Conservation (phyloP, 306 rosid genomes). For the Urtica urens region DNA sequence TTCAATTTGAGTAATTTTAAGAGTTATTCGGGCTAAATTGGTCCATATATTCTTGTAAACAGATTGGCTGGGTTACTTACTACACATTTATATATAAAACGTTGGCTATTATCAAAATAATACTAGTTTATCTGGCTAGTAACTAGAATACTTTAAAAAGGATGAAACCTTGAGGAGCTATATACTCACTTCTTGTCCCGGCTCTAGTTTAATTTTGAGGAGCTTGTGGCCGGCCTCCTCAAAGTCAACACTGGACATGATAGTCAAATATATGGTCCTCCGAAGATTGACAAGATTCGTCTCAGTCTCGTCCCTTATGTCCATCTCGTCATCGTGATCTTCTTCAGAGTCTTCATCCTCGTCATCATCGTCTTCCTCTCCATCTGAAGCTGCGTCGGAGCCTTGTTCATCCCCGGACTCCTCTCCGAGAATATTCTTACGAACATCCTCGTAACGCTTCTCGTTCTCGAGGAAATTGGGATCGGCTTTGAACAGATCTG, state of each 20-base stretch:
- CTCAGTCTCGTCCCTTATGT: constrained; percentile 81
- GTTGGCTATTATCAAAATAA: no score
- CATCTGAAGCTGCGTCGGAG: constrained; percentile 52
- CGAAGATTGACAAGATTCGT: constrained; percentile 85
- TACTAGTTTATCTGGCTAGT: no score
- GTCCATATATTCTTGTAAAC: no score
- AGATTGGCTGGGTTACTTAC: no score
- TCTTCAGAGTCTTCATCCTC: constrained; percentile 46
- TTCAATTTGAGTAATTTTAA: no score
- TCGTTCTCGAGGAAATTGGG: constrained; percentile 66
- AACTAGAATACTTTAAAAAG: no score
- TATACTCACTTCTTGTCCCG: constrained; percentile 84
- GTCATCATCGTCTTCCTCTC: constrained; percentile 15
- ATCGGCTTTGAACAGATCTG: constrained; percentile 78
- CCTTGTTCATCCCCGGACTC: constrained; percentile 58
- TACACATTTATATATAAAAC: no score
- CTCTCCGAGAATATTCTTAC: constrained; percentile 61
- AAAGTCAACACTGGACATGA: constrained; percentile 93
- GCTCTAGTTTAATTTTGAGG: constrained; percentile 85
- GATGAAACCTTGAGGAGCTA: no score
- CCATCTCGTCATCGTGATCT: constrained; percentile 61
- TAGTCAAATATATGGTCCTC: constrained; percentile 81
- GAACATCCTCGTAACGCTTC: constrained; percentile 71
- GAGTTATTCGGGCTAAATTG: no score
- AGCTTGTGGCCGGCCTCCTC: constrained; percentile 99